These are phyloP conservation scores for Didymella exigua DNA, from an alignment of 2,329 filamentous ascomycete genomes.

Conservation along the genomic window DNA sequence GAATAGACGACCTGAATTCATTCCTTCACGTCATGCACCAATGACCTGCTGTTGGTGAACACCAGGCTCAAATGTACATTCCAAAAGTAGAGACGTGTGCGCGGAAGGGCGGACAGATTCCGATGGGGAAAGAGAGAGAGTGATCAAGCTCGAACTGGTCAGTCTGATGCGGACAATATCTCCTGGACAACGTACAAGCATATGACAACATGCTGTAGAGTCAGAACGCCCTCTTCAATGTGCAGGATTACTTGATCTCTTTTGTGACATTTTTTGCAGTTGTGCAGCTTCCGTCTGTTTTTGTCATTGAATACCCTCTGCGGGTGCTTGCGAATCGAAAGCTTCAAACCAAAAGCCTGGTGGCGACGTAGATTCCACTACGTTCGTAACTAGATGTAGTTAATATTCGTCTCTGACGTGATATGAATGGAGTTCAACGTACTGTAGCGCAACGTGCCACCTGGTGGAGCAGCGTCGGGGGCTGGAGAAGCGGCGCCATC, in stretches of 20 bases:
- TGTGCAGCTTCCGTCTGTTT: neutral
- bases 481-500: neutral
- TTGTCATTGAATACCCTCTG: neutral
- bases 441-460: neutral
- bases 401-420: constrained; percentile 2
- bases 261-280: neutral
- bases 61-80: neutral
- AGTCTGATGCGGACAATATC: neutral
- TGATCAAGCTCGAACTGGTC: neutral
- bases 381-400: neutral
- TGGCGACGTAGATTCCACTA: neutral
- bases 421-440: neutral
- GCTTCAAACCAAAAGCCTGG: neutral
- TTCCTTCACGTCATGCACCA: constrained; percentile 5
- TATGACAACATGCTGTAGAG: neutral
- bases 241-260: neutral
- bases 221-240: neutral
- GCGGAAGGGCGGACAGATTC: neutral
- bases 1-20: neutral
- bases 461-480: neutral
- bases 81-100: neutral
- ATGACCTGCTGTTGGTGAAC: neutral
- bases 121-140: neutral
- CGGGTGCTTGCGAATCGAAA: neutral
- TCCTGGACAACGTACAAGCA: neutral